phyloP scores from a whole-genome alignment of 2,329 filamentous ascomycete genomes.

The Pseudocercospora cruenta region DNA sequence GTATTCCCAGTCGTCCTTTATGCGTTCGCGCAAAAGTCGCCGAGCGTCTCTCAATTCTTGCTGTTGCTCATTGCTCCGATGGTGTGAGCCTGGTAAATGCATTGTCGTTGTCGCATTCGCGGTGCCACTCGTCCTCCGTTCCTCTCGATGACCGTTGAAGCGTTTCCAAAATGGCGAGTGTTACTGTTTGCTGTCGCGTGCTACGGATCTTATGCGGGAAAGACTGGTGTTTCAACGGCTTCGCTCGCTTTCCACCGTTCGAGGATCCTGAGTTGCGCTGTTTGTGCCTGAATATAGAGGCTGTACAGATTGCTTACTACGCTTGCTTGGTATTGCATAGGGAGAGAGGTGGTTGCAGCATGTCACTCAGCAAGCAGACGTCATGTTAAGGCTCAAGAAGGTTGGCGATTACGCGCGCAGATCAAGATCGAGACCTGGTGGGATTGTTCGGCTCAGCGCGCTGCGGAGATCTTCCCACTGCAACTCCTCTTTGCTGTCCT shows the following conservation, averaged over 20 bases:
- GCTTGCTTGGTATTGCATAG: neutral
- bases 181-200: neutral
- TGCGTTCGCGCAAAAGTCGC: conserved; percentile 45
- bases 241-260: neutral
- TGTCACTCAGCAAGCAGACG: neutral
- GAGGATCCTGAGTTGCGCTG: neutral
- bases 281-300: neutral
- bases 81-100: conserved; percentile 32
- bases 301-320: neutral
- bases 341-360: neutral
- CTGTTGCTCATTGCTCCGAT: conserved; percentile 44
- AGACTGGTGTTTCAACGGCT: neutral
- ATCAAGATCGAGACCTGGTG: neutral
- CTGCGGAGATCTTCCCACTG: conserved; percentile 1
- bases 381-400: conserved; percentile 4
- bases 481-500: neutral
- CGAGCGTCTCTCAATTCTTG: conserved; percentile 48
- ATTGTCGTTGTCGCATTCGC: conserved; percentile 32
- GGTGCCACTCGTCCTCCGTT: neutral
- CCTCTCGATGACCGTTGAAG: neutral
- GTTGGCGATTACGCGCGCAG: conserved; percentile 1
- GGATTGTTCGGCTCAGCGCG: neutral
- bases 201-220: neutral
- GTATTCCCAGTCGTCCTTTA: conserved; percentile 53
- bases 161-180: neutral